These are phyloP conservation scores for Grigorovia humatica DNA, from an alignment of 805 yeast species.

Conservation along the genomic window DNA sequence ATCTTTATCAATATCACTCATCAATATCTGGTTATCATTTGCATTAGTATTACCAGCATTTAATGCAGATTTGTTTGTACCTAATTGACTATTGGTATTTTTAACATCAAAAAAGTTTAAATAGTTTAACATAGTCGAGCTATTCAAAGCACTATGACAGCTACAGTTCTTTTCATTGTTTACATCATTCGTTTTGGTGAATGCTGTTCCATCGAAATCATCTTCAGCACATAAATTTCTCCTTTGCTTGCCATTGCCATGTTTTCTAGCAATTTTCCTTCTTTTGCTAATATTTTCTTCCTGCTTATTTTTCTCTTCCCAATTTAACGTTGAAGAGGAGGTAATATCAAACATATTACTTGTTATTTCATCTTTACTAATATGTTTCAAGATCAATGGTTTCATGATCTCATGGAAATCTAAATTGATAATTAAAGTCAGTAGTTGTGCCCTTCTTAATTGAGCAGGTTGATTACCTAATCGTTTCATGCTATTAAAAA, in stretches of 20 bases:
- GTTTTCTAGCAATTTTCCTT: neutral
- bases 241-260: no score
- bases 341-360: neutral
- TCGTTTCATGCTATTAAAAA: constrained; percentile 66
- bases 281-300: neutral
- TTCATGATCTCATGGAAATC: constrained; percentile 61
- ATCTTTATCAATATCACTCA: neutral
- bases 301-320: neutral
- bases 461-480: constrained; percentile 77
- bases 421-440: constrained; percentile 52
- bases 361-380: constrained; percentile 30
- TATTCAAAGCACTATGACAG: neutral
- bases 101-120: neutral
- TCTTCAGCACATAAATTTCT: no score
- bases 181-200: neutral
- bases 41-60: neutral
- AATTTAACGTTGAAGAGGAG: neutral
- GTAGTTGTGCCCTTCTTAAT: constrained; percentile 56
- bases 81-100: neutral
- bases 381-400: constrained; percentile 44
- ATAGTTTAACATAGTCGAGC: neutral
- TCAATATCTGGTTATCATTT: neutral
- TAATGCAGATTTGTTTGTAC: neutral
- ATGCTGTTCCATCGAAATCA: no score
- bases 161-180: neutral